Percentiles rank a stretch among this genome's conserved stretches.
phyloP scores from a whole-genome alignment of 805 yeast genomes.

The Candida incommunis region DNA sequence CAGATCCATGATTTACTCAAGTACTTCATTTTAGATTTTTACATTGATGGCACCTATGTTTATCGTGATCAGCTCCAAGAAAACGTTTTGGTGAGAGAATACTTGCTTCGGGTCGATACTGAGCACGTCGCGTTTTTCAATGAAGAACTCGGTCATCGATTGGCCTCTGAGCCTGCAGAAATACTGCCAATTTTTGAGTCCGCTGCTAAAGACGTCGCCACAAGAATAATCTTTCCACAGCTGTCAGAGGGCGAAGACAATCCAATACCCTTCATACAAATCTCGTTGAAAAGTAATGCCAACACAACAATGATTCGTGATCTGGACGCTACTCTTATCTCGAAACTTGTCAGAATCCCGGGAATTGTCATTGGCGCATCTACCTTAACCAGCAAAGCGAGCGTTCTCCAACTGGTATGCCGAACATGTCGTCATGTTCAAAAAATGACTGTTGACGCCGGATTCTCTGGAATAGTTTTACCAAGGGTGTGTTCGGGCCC shows the following conservation, averaged over 20 bases:
- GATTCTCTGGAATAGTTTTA: conserved; percentile 55
- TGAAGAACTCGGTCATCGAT: conserved; percentile 74
- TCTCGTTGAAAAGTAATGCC: conserved; percentile 61
- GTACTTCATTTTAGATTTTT: conserved; percentile 70
- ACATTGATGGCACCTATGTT: conserved; percentile 67
- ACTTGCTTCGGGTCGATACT: conserved; percentile 56
- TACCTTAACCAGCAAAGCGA: conserved; percentile 76
- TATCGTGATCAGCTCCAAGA: conserved; percentile 83
- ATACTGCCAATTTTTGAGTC: conserved; percentile 75
- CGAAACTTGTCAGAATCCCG: conserved; percentile 78
- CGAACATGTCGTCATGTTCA: conserved; percentile 74
- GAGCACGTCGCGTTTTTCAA: conserved; percentile 80
- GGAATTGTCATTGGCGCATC: conserved; percentile 91
- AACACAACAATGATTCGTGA: conserved; percentile 63
- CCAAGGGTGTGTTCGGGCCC: conserved; percentile 57
- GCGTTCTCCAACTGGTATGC: conserved; percentile 72
- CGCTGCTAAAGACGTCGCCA: conserved; percentile 50
- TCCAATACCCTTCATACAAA: conserved; percentile 66
- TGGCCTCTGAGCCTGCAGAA: conserved; percentile 77
- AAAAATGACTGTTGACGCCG: conserved; percentile 44
- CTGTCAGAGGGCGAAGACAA: conserved; percentile 12
- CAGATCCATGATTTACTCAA: conserved; percentile 36
- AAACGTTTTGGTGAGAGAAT: conserved; percentile 64
- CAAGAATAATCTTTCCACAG: conserved; percentile 31
- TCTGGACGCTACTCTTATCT: conserved; percentile 73